Evolutionary conservation across 2,329 filamentous ascomycete species (phyloP).

Genomic region (Penicillium sp.): DNA sequence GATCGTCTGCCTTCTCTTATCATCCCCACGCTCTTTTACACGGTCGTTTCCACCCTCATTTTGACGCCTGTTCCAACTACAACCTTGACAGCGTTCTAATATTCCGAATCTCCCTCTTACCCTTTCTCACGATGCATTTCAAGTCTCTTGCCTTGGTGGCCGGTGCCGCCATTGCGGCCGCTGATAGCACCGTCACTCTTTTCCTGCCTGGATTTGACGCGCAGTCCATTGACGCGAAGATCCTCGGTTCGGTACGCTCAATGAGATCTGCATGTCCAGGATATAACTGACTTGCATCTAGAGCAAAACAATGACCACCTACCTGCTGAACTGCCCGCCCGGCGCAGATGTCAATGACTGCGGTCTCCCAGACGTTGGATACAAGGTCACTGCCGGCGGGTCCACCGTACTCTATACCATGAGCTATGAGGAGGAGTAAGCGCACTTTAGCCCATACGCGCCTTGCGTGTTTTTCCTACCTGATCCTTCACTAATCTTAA

Average conservation of each 20-base stretch:
- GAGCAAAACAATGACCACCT: constrained; percentile 26
- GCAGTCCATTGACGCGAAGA: constrained; percentile 13
- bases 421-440: constrained; percentile 20
- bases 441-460: not conserved
- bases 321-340: constrained; percentile 23
- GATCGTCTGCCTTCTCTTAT: not conserved
- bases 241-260: constrained; percentile 14
- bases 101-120: not conserved
- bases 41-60: not conserved
- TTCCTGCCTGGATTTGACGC: constrained; percentile 17
- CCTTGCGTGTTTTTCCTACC: no score
- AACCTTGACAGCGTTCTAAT: not conserved
- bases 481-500: not conserved
- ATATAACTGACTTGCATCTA: constrained; percentile 8
- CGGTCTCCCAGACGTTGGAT: constrained; percentile 11
- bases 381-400: constrained; percentile 16
- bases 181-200: constrained; percentile 19
- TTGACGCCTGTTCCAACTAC: not conserved
- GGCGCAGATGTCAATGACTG: constrained; percentile 14
- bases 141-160: constrained; percentile 17
- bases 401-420: constrained; percentile 10
- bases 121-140: constrained; percentile 4
- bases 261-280: not conserved
- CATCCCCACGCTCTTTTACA: not conserved
- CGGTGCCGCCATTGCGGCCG: constrained; percentile 9